Base-by-base conservation (phyloP, 2,329 filamentous ascomycete species). In the Orbilia brochopaga region DNA sequence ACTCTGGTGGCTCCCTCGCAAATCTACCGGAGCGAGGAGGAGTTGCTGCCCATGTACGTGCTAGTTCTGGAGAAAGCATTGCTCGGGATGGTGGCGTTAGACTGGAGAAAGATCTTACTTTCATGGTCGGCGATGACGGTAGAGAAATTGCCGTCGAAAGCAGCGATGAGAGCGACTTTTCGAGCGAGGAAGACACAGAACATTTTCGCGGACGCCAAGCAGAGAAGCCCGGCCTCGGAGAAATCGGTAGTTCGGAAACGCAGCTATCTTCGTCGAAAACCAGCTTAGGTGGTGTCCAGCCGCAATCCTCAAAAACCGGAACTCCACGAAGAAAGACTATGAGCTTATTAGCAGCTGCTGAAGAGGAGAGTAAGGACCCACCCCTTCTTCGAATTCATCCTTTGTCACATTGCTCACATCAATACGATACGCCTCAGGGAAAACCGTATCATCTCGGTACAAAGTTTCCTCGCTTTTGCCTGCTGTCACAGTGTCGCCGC, bases 361-460 rank as follows among this genome's bases (percentile, higher is more conserved):
- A 93, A 78, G 88, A 91, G 83, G 90, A 93, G 78, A 85, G 91
- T 90, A 83, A 77, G 89, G 19, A n/a, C n/a, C n/a, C 15, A 19
- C 19, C 8, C 6, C 17, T 11, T 5, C 17, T 11, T 4, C 5
- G 21, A 10, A 10, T 10, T 11, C 44, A 21, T 48, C n/a, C n/a
- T 19, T 48, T 48, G 19, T 21, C 44, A 21, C 11, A 19, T 21
- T 23, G 44, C 44, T 48, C 21, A 48, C 44, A 21, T 48, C 17
- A 48, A 4, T 17, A 40, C 60, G 52, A 19, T 48, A 32, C 27
- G 44, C 11, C 19, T 21, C 17, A 77, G 75, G 75, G n/a, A 69
- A 76, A 60, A 67, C 75, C 55, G 76, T 76, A 48, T 76, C 73
- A 6, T 69, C 73, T 11, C 75, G 59, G 30, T 76, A 76, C 61